Base-by-base conservation (phyloP, 2,329 filamentous ascomycete genomes). In the Claviceps purpurea region DNA sequence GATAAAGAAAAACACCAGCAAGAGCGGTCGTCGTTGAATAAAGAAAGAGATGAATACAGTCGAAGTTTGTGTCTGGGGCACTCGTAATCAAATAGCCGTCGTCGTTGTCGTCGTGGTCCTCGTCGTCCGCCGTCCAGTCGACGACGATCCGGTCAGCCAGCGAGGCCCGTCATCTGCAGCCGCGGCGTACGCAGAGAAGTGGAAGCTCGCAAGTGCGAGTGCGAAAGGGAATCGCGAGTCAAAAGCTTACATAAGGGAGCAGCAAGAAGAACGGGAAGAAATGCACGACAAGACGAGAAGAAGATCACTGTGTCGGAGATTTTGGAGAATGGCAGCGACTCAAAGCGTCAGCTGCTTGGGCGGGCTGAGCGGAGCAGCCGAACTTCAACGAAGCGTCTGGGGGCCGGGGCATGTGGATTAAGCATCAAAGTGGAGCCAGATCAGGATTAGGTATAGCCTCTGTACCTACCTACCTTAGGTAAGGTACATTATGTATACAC, bases 91-190 rank as follows among this genome's bases (percentile, higher is more conserved):
- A 45, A 14, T 42, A 16, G 47, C 14, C 10, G 47, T 34, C 39
- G 50, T 52, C 5, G 26, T 38, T 26, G 34, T 41, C 22, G 30
- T 51, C 30, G 44, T 54, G 41, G 42, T 44, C 43, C 37, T n/a
- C 37, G 34, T 30, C 51, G 48, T 44, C 48, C 48, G 44, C 38
- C 44, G 52, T 51, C 39, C 49, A 53, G 44, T 51, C 52, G 49
- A 50, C 52, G 49, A 53, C 48, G 44, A 51, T 50, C 24, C 44
- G 26, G 49, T 53, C 52, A 53, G 49, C 48, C 44, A 44, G 43
- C 22, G 39, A 50, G 22, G 42, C 48, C 47, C n/a, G 22, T 53
- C 52, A 53, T 53, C 44, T 53, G 52, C 52, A 20, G 38, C 51
- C 47, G 51, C 16, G 40, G 22, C 7, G 38, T 41, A 26, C 48